Base-by-base conservation (phyloP, 2,329 filamentous ascomycete genomes). In the Botrytis byssoidea region DNA sequence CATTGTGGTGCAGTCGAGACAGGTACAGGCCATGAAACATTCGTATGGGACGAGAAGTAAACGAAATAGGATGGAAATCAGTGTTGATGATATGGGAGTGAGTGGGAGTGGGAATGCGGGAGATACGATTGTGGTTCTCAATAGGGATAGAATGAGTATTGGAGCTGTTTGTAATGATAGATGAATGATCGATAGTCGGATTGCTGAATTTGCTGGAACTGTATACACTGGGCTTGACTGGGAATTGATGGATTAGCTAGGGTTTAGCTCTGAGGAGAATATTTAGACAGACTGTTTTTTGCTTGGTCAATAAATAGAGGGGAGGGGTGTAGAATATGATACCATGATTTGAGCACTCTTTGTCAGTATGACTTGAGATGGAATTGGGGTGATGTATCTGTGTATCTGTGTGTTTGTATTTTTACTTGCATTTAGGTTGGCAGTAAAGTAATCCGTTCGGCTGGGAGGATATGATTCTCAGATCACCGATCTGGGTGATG, bases 131-230 rank as follows among this genome's bases (percentile, higher is more conserved):
- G 35, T 55, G 8, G 44, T 72, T 35, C 51, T 57, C 16, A 57
- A 18, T 57, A 65, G 44, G 7, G 51, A 72, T 60, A 46, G 48
- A n/a, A 72, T 72, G 71, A 68, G 63, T 5, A 72, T 72, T 40
- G 71, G 42, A 9, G 71, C 71, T 25, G 71, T 72, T 25, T 72
- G 71, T 68, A 72, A 72, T 32, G 71, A 72, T 67, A 44, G 70
- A 67, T 72, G 35, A 70, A 29, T 63, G 29, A 22, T 57, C 4
- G 35, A 37, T 37, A 25, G 32, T 55, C 8, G 46, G 55, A 16
- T n/a, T 25, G 29, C 44, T 51, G 5, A 44, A 46, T 32, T 66
- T 22, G 18, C 44, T 51, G 40, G 57, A 35, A 60, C 32, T 20
- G 57, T 32, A 60, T 22, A 35, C 2, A 35, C 5, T 60, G 57